Evolutionary conservation across 2,329 filamentous ascomycete genomes (phyloP).

Genomic region (Coccinonectria pachysandricola): DNA sequence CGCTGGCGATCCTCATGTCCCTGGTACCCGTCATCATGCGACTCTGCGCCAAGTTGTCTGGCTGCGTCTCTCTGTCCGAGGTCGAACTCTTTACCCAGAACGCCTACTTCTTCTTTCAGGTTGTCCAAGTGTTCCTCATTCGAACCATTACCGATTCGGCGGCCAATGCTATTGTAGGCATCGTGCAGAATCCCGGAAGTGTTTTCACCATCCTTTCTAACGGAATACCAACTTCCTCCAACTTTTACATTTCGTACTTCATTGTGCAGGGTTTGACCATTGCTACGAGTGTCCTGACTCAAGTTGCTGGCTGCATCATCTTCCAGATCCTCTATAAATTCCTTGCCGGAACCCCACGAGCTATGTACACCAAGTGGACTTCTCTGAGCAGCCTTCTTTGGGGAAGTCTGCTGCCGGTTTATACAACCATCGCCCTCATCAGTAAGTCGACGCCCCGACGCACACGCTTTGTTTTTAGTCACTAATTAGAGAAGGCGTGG

Average conservation of each 20-base stretch:
- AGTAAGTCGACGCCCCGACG: conserved; percentile 32
- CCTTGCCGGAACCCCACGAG: conserved; percentile 66
- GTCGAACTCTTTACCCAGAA: conserved; percentile 88
- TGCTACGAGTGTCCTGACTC: conserved; percentile 61
- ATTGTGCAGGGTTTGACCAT: conserved; percentile 74
- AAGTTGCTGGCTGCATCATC: conserved; percentile 54
- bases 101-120: conserved; percentile 81
- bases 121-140: conserved; percentile 89
- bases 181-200: conserved; percentile 50
- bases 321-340: conserved; percentile 59
- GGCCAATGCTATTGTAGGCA: conserved; percentile 52
- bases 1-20: conserved; percentile 73
- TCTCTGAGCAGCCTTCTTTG: conserved; percentile 59
- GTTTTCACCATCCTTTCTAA: conserved; percentile 57
- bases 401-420: conserved; percentile 67
- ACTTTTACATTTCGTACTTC: conserved; percentile 90
- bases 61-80: conserved; percentile 66
- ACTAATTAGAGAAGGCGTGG: conserved; percentile 39
- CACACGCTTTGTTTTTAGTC: not conserved
- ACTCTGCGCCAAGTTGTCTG: conserved; percentile 63
- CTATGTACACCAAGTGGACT: conserved; percentile 66
- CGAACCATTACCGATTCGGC: conserved; percentile 74
- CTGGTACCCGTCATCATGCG: conserved; percentile 61
- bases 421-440: conserved; percentile 65
- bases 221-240: conserved; percentile 72